Evolutionary conservation across 345 rosid species (phyloP).

Genomic region (Clausena lansium): DNA sequence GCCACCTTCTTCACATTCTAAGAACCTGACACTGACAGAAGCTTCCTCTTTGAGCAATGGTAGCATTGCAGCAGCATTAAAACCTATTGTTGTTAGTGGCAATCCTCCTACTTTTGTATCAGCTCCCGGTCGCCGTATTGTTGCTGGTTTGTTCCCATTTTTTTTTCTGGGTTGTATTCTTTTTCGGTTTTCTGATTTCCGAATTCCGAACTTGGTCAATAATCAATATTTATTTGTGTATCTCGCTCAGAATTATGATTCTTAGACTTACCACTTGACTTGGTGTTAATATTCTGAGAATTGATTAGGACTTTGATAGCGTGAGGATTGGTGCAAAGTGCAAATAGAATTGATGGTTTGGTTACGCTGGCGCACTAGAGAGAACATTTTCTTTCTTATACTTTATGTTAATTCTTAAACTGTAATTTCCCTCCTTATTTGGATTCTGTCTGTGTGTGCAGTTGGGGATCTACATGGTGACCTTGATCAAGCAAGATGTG

Average conservation of each 20-base stretch:
- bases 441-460: conserved; percentile 15
- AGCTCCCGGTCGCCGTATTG: conserved; percentile 87
- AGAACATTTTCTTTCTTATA: neutral
- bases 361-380: neutral
- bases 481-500: conserved; percentile 68
- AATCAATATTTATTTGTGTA: neutral
- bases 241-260: neutral
- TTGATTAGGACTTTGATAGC: neutral
- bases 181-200: neutral
- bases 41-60: conserved; percentile 30
- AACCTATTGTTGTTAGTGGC: conserved; percentile 71
- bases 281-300: neutral
- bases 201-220: neutral
- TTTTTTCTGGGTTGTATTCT: neutral
- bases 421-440: neutral
- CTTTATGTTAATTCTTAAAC: neutral
- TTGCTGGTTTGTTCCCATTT: conserved; percentile 56
- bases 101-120: conserved; percentile 86
- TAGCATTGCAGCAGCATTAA: conserved; percentile 26
- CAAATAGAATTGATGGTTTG: neutral
- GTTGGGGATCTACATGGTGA: conserved; percentile 96
- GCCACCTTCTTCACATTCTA: conserved; percentile 46
- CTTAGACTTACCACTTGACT: too few relatives aligned
- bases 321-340: too few relatives aligned
- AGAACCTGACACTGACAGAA: conserved; percentile 37